Evolutionary conservation across 1,139 yeast species (phyloP).

Genomic region (Magnusiomyces suaveolens): DNA sequence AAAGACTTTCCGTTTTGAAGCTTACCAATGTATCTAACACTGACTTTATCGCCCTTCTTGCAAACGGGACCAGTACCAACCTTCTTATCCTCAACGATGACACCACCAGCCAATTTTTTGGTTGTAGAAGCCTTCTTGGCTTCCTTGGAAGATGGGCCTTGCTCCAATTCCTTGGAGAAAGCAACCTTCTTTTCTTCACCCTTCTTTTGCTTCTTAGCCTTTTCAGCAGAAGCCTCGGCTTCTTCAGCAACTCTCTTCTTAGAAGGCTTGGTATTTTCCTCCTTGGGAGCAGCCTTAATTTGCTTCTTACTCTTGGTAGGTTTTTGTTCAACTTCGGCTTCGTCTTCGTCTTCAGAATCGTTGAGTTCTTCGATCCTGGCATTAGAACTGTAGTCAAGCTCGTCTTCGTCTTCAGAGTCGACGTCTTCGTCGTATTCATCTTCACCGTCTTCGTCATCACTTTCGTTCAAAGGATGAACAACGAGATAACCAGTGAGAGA

Average conservation of each 20-base stretch:
- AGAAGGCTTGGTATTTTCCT: conserved; percentile 30
- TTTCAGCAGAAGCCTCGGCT: conserved; percentile 26
- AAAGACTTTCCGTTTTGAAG: conserved; percentile 91
- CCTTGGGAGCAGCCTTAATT: conserved; percentile 25
- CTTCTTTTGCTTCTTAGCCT: conserved; percentile 30
- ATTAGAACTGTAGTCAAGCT: conserved; percentile 37
- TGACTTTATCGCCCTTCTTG: conserved; percentile 82
- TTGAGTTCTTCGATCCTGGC: conserved; percentile 23
- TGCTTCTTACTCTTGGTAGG: conserved; percentile 38
- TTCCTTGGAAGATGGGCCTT: conserved; percentile 54
- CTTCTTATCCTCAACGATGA: conserved; percentile 84
- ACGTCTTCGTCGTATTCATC: conserved; percentile 41
- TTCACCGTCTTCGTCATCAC: conserved; percentile 44
- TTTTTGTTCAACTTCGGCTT: conserved; percentile 44
- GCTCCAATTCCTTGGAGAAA: conserved; percentile 83
- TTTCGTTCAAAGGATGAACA: conserved; percentile 83
- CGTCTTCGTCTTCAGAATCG: conserved; percentile 38
- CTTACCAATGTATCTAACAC: conserved; percentile 96
- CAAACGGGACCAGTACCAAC: conserved; percentile 81
- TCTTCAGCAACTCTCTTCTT: conserved; percentile 40
- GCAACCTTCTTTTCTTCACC: conserved; percentile 62
- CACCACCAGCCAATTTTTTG: conserved; percentile 87
- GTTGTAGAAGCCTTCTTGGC: conserved; percentile 15
- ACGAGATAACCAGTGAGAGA: conserved; percentile 92
- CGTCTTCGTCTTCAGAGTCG: conserved; percentile 69